Evolutionary conservation across 305 asterid species (phyloP), one percentile per base, ranked within the genome.

Genomic region (Stenogyne calaminthoides): DNA sequence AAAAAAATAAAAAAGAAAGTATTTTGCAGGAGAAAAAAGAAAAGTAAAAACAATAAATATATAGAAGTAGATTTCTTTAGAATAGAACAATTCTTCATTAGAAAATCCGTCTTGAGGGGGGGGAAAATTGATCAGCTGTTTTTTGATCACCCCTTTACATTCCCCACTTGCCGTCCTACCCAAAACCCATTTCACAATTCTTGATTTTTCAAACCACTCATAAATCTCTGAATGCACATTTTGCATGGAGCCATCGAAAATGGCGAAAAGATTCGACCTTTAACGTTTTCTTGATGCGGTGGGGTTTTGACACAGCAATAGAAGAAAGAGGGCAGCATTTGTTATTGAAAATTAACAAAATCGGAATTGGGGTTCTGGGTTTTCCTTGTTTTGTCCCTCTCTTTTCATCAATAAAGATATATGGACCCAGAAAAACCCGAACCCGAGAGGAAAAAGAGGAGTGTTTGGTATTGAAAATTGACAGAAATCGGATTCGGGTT

Each of bases 361-460:
- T 56, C 27, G 11, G 61, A 64, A 60, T 72, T 49, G 68, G 68
- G 78, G 77, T 69, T 78, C 72, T 55, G 72, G 83, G 80, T 57
- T 78, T 55, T 65, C 55, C 16, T 34, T 9, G 29, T 44, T 65
- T 4, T n/a, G 3, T 52, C 42, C 47, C 56, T 12, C 55, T 70
- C 36, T 54, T 61, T 22, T 27, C 12, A 25, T 32, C 56, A 6
- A 56, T 40, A 57, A 37, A 72, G 32, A 37, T 34, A 49, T 70
- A 89, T 89, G 94, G 91, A 86, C 82, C 81, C 51, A 37, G 86
- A 73, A 36, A 86, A 77, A 76, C 81, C 92, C 80, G 52, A 83
- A 52, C 76, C 83, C 16, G 80, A 40, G 81, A 90, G 86, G 84
- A 46, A 40, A 40, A 78, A 36, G 82, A 70, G 64, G 37, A 54